Evolutionary conservation across 805 yeast genomes (phyloP), one percentile per base, ranked within the genome.

Genomic region (Lipomyces yamanashiensis): DNA sequence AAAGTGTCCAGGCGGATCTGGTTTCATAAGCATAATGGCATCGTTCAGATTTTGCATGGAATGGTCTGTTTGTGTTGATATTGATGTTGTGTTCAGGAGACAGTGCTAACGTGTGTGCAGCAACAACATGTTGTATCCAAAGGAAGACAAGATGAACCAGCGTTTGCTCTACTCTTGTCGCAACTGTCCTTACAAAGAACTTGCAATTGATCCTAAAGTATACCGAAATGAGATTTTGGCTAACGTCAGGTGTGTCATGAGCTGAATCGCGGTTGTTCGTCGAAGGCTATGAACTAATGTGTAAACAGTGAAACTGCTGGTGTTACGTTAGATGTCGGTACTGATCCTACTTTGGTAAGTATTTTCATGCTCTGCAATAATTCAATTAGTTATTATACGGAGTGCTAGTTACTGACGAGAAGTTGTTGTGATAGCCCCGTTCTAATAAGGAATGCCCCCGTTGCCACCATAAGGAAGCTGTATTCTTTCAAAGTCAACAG

Each of bases 81-180:
- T 13, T 7, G 15, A n/a, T 8, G 4, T 43, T n/a, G 6, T 12
- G 6, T n/a, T 19, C 21, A n/a, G 15, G 47, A 43, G 17, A 8
- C 17, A 15, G 21, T 9, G 15, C 47, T 43, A 9, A 43, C 13
- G 9, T 15, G 17, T 28, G 23, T 15, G 9, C n/a, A 57, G 63
- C 84, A 95, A 95, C 83, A 95, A 95, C 76, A 95, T 95, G 99
- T 84, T 95, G 78, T 95, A 95, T 76, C 99, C 99, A 21, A 86
- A 90, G 70, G 99, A 95, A 80, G 98, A 95, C 75, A 90, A 88
- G 73, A 90, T 87, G 63, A 77, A 83, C 70, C 85, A 84, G 74
- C 77, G 91, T 69, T 79, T 95, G 66, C 80, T 93, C 63, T 95
- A 90, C 75, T 92, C 96, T 63, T 95, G 99, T 78, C 86, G 99